Base-by-base conservation (phyloP, 139 green algal genomes). In the Chara braunii region DNA sequence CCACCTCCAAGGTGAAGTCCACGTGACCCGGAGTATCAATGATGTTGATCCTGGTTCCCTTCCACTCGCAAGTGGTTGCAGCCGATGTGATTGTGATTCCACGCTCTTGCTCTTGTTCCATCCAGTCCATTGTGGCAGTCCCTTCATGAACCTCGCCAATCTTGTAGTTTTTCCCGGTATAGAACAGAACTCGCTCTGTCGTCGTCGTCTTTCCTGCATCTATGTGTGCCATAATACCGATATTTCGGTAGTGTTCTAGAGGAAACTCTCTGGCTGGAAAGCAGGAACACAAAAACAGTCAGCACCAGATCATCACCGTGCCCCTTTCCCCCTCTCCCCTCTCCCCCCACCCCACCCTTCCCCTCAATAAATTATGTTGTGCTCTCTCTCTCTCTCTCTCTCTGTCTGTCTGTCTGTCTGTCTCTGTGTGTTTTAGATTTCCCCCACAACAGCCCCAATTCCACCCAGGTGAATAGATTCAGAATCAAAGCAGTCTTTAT, bases 91-190 rank as follows among this genome's bases (percentile, higher is more conserved):
- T 98, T 68, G 92, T 98, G 83, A 98, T 98, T 35, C 92, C 92
- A 43, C 92, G 81, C 84, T 98, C 92, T 0, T 94, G 87, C 11
- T 62, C 53, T 36, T 84, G 80, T 66, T 85, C 83, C 86, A 92
- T 92, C 90, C 88, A 95, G 83, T 97, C 91, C 91, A 96, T 97
- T 34, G 89, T 96, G 56, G 92, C 92, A 5, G 82, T 87, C 59
- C 92, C 92, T 72, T 98, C 91, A 68, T 98, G 92, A 72, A 98
- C 92, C 81, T 98, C 92, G 11, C 92, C 92, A 61, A 98, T 96
- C 84, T 98, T 98, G 85, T 96, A 95, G 3, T 75, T 90, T 77
- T 89, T 73, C 71, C 92, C 91, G 0, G 92, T 97, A 88, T 98
- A 97, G 85, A 85, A 97, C 37, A 97, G 84, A 37, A 97, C 81